A percentile compares a stretch with the other conserved stretches of the same genome.
Conservation (phyloP, 2,329 filamentous ascomycete species). For the Ceratocystis cacaofunesta region DNA sequence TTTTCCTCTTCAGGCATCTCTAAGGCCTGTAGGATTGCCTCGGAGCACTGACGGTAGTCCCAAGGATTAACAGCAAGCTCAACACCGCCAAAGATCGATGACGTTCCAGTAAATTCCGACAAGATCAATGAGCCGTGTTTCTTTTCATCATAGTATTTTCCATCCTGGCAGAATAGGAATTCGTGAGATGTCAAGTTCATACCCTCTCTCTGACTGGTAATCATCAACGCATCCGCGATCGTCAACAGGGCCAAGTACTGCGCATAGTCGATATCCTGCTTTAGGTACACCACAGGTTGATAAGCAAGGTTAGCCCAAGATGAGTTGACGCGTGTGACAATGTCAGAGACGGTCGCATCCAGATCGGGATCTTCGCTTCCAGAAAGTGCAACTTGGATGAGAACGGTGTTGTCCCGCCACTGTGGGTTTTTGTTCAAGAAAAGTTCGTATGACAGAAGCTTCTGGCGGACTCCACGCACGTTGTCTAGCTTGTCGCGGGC, state of each 20-base stretch:
- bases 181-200: slow-evolving; percentile 97
- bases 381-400: slow-evolving; percentile 88
- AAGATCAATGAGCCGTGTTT: slow-evolving; percentile 81
- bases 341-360: slow-evolving; percentile 78
- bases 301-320: slow-evolving; percentile 81
- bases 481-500: slow-evolving; percentile 88
- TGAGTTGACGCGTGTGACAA: slow-evolving; percentile 87
- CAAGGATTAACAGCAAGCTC: slow-evolving; percentile 85
- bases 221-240: slow-evolving; percentile 82
- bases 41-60: slow-evolving; percentile 79
- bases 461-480: slow-evolving; percentile 83
- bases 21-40: slow-evolving; percentile 69
- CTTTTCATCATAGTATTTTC: slow-evolving; percentile 50
- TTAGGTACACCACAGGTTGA: slow-evolving; percentile 82
- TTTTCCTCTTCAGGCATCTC: slow-evolving; percentile 69
- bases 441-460: slow-evolving; percentile 79
- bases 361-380: slow-evolving; percentile 78
- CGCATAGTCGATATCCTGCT: slow-evolving; percentile 83
- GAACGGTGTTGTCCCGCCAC: slow-evolving; percentile 73
- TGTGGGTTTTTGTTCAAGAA: slow-evolving; percentile 90
- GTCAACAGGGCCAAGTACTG: slow-evolving; percentile 88
- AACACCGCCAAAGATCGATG: slow-evolving; percentile 66
- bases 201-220: slow-evolving; percentile 86
- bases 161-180: slow-evolving; percentile 86
- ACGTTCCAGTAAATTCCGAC: slow-evolving; percentile 88